These are phyloP conservation scores for Arctium lappa DNA, from an alignment of 129 eudicot genomes.

Conservation along the genomic window DNA sequence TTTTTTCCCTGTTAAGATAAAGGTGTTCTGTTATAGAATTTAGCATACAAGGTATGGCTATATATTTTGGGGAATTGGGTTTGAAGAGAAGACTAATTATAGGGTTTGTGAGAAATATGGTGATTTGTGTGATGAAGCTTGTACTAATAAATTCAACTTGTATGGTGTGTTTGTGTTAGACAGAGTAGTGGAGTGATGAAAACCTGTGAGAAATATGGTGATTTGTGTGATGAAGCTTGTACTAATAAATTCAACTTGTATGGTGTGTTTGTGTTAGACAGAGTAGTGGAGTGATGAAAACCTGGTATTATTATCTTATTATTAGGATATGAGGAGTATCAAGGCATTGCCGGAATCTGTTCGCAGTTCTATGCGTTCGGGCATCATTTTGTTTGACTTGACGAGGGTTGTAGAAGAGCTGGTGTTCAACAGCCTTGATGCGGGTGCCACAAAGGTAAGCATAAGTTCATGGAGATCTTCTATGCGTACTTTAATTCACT, in stretches of 20 bases:
- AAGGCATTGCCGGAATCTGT: conserved; percentile 70
- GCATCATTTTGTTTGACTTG: conserved; percentile 59
- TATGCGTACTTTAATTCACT: neutral
- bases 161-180: conserved; percentile 7
- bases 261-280: conserved; percentile 11
- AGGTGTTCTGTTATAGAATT: neutral
- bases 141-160: neutral
- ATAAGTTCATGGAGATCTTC: neutral
- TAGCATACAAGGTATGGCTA: neutral
- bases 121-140: neutral
- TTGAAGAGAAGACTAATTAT: neutral
- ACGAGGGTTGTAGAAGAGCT: conserved; percentile 88
- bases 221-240: neutral
- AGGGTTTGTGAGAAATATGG: neutral
- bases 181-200: conserved; percentile 14
- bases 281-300: conserved; percentile 10
- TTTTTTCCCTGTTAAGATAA: neutral
- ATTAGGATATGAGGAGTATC: conserved; percentile 53
- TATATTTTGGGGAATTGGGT: conserved; percentile 4
- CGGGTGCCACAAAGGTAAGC: conserved; percentile 89
- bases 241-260: neutral
- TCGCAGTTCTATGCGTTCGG: conserved; percentile 72
- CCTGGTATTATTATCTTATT: neutral
- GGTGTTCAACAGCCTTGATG: conserved; percentile 88
- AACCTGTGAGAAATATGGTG: neutral